Percentiles rank a stretch among this genome's conserved stretches.
phyloP scores from a whole-genome alignment of 306 rosid species.

The Phaseolus lunatus region DNA sequence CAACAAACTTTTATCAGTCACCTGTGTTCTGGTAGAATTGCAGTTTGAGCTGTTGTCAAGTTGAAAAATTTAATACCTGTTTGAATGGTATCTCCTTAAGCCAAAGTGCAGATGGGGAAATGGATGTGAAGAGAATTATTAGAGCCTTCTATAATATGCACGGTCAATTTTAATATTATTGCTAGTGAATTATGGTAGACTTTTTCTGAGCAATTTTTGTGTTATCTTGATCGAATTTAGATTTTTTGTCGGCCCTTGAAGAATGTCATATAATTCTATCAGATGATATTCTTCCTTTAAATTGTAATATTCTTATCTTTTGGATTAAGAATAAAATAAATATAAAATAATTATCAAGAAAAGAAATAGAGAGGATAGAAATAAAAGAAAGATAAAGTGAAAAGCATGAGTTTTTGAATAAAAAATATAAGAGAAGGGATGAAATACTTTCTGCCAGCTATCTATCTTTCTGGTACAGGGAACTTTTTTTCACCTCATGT shows the following conservation, averaged over 20 bases:
- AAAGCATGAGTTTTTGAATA: no score
- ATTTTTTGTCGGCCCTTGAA: background rate
- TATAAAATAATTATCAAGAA: no score
- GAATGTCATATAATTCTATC: background rate
- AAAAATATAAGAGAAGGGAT: no score
- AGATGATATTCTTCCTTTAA: background rate
- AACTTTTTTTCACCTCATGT: no score
- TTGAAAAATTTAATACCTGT: conserved; percentile 17
- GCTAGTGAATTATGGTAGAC: background rate
- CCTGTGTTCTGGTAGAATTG: conserved; percentile 32
- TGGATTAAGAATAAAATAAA: no score
- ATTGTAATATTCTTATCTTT: background rate
- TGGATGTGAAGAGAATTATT: conserved; percentile 17
- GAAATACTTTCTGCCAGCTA: no score
- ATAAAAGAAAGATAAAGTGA: no score
- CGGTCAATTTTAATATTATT: conserved; percentile 27
- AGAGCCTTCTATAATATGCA: conserved; percentile 15
- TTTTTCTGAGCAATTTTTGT: conserved; percentile 11
- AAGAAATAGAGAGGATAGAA: no score
- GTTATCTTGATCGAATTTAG: background rate
- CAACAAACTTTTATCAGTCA: conserved; percentile 28
- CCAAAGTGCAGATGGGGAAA: conserved; percentile 21
- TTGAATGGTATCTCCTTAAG: conserved; percentile 34
- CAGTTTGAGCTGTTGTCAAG: conserved; percentile 30
- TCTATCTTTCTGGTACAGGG: no score